phyloP scores from a whole-genome alignment of 495 filamentous ascomycete species.

The Echria macrotheca region DNA sequence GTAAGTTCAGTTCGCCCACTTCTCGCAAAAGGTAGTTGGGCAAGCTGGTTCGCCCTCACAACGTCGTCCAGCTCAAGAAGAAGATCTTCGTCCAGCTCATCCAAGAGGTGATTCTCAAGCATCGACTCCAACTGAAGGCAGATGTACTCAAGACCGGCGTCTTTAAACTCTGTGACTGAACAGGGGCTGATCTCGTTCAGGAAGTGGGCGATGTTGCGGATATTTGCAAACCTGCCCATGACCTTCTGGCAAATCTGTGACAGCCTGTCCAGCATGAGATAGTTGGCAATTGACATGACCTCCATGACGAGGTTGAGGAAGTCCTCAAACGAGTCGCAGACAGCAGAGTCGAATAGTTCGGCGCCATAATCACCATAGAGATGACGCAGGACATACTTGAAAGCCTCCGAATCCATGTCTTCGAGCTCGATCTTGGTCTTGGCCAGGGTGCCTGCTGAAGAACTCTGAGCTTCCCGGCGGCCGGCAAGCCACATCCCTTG shows the following conservation, averaged over 20 bases:
- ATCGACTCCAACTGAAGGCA: constrained; percentile 85
- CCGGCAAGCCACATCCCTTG: constrained; percentile 74
- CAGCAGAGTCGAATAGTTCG: constrained; percentile 74
- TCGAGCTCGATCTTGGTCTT: constrained; percentile 71
- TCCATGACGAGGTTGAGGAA: constrained; percentile 88
- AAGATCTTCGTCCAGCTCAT: constrained; percentile 81
- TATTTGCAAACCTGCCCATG: constrained; percentile 82
- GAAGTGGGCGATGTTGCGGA: constrained; percentile 77
- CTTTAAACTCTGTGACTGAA: constrained; percentile 78
- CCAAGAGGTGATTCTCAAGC: constrained; percentile 79
- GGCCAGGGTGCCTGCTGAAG: constrained; percentile 28
- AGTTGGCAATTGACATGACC: constrained; percentile 83
- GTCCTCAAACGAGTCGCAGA: constrained; percentile 65
- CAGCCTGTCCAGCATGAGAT: constrained; percentile 89
- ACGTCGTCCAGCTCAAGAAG: constrained; percentile 70
- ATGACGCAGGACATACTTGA: constrained; percentile 73
- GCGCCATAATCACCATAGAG: constrained; percentile 79
- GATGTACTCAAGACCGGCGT: constrained; percentile 83
- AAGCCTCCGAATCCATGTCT: constrained; percentile 66
- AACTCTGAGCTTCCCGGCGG: constrained; percentile 49
- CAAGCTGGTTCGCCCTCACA: constrained; percentile 75
- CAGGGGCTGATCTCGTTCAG: constrained; percentile 79
- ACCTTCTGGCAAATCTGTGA: constrained; percentile 84
- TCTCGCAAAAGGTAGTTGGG: constrained; percentile 66
- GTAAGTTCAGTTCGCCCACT: constrained; percentile 66